These are phyloP conservation scores for Erythrophleum fordii DNA, from an alignment of 306 rosid genomes.

Conservation along the genomic window DNA sequence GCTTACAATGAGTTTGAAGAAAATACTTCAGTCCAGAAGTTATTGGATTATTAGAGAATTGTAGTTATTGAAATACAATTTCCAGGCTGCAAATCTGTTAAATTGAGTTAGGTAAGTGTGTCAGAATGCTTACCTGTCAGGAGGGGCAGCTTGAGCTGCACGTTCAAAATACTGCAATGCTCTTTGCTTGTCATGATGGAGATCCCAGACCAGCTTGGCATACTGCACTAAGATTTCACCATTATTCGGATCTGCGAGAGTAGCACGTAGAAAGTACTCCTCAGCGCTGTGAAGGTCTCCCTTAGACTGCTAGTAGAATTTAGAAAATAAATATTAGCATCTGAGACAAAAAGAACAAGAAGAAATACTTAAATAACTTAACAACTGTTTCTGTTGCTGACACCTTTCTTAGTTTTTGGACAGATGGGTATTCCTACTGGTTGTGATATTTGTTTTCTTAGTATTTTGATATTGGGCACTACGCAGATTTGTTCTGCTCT, in stretches of 20 bases:
- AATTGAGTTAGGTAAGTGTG: slow-evolving; percentile 2
- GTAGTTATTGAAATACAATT: not conserved
- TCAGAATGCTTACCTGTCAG: slow-evolving; percentile 64
- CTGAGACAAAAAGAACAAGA: slow-evolving; percentile 3
- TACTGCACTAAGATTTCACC: slow-evolving; percentile 65
- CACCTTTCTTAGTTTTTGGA: not conserved
- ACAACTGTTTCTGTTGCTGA: not conserved
- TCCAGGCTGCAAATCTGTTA: not conserved
- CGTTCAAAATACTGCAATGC: slow-evolving; percentile 70
- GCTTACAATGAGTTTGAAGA: slow-evolving; percentile 9
- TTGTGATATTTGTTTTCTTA: not conserved
- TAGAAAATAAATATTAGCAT: slow-evolving; percentile 27
- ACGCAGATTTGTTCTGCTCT: not conserved
- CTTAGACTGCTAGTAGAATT: slow-evolving; percentile 59
- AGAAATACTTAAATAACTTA: not conserved
- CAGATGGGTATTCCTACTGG: not conserved
- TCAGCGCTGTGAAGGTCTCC: slow-evolving; percentile 79
- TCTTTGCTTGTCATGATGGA: slow-evolving; percentile 68
- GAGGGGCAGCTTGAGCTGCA: slow-evolving; percentile 65
- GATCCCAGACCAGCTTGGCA: slow-evolving; percentile 82
- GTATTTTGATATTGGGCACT: not conserved
- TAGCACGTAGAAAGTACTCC: slow-evolving; percentile 71
- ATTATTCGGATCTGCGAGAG: slow-evolving; percentile 72
- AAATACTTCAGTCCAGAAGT: slow-evolving; percentile 18
- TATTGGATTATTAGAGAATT: not conserved